These are phyloP conservation scores for Stylosanthes scabra DNA, from an alignment of 331 rosid genomes.

Conservation along the genomic window DNA sequence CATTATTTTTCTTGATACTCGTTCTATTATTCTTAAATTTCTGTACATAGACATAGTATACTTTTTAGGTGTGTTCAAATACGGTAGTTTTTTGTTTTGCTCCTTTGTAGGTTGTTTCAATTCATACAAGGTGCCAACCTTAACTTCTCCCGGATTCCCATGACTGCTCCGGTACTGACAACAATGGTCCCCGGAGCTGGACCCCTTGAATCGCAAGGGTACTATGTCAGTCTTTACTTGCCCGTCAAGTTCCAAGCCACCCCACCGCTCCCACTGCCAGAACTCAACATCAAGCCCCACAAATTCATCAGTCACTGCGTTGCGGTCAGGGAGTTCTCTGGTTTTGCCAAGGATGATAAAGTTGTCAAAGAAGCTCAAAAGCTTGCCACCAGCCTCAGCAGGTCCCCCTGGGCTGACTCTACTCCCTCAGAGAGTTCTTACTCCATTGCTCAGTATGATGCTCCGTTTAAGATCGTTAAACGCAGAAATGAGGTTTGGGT, in stretches of 20 bases:
- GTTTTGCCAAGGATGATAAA: conserved; percentile 68
- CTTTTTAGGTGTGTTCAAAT: too few relatives aligned
- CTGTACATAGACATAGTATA: too few relatives aligned
- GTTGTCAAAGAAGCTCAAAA: conserved; percentile 74
- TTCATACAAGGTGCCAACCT: conserved; percentile 84
- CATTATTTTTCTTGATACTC: too few relatives aligned
- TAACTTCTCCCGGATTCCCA: conserved; percentile 73
- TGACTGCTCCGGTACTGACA: conserved; percentile 74
- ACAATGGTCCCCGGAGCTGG: conserved; percentile 69
- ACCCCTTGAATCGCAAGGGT: conserved; percentile 72
- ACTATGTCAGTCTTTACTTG: conserved; percentile 63
- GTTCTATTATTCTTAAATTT: too few relatives aligned
- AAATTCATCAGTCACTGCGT: conserved; percentile 56
- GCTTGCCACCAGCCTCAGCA: conserved; percentile 65
- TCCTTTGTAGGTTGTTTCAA: conserved; percentile 73
- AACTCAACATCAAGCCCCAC: conserved; percentile 57
- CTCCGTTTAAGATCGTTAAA: conserved; percentile 58
- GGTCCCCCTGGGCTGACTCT: conserved; percentile 69
- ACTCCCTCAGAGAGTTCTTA: conserved; percentile 58
- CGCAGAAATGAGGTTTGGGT: conserved; percentile 91
- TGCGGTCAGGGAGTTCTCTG: conserved; percentile 75
- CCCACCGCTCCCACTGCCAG: conserved; percentile 80
- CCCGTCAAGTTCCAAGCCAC: conserved; percentile 66
- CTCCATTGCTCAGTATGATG: conserved; percentile 76
- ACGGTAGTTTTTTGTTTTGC: neutral